Percentiles rank a stretch among this genome's conserved stretches.
Evolutionary conservation across 805 yeast genomes (phyloP).

Genomic region (Blastobotrys attinorum): DNA sequence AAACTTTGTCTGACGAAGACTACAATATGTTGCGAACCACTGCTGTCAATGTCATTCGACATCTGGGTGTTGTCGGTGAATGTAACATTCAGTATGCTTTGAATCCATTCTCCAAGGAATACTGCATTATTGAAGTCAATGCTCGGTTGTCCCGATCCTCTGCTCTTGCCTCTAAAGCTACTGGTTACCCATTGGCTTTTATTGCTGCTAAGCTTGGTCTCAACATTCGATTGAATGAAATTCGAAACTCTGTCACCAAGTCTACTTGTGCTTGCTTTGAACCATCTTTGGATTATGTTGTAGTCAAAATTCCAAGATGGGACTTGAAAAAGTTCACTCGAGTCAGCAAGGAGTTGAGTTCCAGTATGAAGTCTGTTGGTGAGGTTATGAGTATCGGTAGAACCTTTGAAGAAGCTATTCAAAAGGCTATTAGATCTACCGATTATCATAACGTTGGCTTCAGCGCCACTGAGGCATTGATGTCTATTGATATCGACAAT

Average conservation of each 20-base stretch:
- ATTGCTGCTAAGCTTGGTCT: constrained; percentile 96
- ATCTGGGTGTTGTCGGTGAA: constrained; percentile 98
- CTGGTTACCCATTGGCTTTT: constrained; percentile 96
- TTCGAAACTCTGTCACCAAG: constrained; percentile 87
- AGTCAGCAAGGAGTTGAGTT: constrained; percentile 78
- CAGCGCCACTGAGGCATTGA: constrained; percentile 67
- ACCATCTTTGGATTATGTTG: constrained; percentile 94
- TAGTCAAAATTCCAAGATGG: constrained; percentile 98
- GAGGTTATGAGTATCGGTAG: constrained; percentile 98
- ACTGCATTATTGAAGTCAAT: constrained; percentile 95
- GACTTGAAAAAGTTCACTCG: constrained; percentile 92
- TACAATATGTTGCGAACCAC: constrained; percentile 97
- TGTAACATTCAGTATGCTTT: constrained; percentile 97
- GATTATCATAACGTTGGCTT: constrained; percentile 96
- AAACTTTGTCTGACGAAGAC: constrained; percentile 92
- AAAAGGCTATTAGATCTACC: constrained; percentile 93
- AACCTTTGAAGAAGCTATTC: constrained; percentile 95
- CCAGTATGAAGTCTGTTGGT: constrained; percentile 98
- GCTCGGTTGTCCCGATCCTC: constrained; percentile 97
- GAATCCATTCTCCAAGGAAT: constrained; percentile 88
- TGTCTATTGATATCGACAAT: constrained; percentile 85
- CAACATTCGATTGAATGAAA: constrained; percentile 84
- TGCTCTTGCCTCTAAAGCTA: constrained; percentile 98
- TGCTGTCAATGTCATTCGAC: constrained; percentile 94
- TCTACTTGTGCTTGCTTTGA: constrained; percentile 95